phyloP scores from a whole-genome alignment of 139 green algal genomes.

The Klebsormidium nitens region DNA sequence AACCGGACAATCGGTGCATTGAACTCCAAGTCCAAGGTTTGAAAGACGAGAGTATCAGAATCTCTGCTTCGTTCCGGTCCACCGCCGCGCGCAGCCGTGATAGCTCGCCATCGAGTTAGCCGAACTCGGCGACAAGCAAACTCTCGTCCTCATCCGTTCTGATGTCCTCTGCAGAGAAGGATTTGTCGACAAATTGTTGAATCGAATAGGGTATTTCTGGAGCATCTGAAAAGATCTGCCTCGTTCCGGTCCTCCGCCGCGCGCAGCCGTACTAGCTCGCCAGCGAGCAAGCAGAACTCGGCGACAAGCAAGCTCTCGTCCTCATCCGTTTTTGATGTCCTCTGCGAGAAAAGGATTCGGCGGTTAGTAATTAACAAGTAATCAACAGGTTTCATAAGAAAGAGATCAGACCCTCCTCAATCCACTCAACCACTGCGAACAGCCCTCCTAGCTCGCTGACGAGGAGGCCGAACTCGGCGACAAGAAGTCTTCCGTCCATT shows the following conservation, averaged over 20 bases:
- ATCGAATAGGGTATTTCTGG: no score
- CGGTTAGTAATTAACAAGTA: no score
- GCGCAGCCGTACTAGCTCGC: conserved; percentile 59
- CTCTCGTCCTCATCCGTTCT: conserved; percentile 65
- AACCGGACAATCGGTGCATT: no score
- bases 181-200: no score
- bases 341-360: conserved; percentile 18
- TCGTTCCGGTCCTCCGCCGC: conserved; percentile 43
- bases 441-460: conserved; percentile 66
- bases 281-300: conserved; percentile 79
- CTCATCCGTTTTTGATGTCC: conserved; percentile 56
- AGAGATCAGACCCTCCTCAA: no score
- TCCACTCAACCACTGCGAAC: conserved; percentile 41
- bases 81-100: conserved; percentile 48
- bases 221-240: no score
- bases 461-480: conserved; percentile 81
- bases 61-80: conserved; percentile 41
- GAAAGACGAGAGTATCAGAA: no score
- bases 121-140: conserved; percentile 86
- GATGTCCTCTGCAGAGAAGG: conserved; percentile 25
- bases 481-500: conserved; percentile 76
- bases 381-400: no score
- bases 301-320: conserved; percentile 76
- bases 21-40: no score
- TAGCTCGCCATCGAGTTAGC: conserved; percentile 72